phyloP scores from a whole-genome alignment of 805 yeast species.

The Pichia phayaonensis region DNA sequence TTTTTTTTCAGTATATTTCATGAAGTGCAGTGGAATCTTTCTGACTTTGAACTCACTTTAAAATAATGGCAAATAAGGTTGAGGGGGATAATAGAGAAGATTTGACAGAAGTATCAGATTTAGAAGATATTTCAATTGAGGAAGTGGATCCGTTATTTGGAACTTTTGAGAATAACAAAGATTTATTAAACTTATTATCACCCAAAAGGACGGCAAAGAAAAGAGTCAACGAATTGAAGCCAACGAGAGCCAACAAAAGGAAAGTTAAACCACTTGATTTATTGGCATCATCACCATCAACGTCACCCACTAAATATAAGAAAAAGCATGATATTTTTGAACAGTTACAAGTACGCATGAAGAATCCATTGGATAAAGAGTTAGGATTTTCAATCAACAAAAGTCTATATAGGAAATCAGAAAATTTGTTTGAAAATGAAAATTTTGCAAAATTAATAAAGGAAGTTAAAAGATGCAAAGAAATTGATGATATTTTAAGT shows the following conservation, averaged over 20 bases:
- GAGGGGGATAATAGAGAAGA: background rate
- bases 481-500: background rate
- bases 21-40: background rate
- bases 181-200: background rate
- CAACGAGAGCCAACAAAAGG: background rate
- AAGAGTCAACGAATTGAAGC: background rate
- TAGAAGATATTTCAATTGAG: background rate
- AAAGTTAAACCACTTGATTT: background rate
- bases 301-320: background rate
- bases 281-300: background rate
- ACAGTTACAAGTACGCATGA: constrained; percentile 2
- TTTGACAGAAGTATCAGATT: background rate
- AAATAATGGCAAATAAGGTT: background rate
- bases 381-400: constrained; percentile 6
- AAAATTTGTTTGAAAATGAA: background rate
- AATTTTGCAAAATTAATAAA: background rate
- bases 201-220: background rate
- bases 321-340: constrained; percentile 1
- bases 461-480: constrained; percentile 1
- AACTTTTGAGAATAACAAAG: background rate
- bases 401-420: background rate
- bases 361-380: constrained; percentile 7
- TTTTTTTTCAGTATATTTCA: no score
- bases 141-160: constrained; percentile 9
- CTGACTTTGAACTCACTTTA: background rate